phyloP scores from a whole-genome alignment of 2,329 filamentous ascomycete species.

The Domatiomyces catenatus region DNA sequence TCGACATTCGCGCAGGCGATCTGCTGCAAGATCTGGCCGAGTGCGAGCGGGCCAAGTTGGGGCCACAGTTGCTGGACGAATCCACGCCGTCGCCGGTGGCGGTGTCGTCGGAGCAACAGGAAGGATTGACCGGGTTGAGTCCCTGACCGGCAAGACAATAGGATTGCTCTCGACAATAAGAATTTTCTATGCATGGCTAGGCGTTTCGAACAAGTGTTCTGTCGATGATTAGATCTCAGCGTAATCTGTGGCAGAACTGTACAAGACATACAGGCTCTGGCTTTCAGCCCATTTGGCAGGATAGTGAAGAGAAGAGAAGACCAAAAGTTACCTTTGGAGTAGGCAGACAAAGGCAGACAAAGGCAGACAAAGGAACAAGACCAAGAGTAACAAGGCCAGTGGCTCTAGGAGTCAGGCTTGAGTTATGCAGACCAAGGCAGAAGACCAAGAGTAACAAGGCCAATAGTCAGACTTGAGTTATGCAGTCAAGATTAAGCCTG shows the following conservation, averaged over 20 bases:
- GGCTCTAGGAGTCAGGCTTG: too few relatives aligned
- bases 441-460: too few relatives aligned
- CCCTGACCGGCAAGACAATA: not conserved
- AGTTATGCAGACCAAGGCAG: too few relatives aligned
- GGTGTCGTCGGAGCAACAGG: not conserved
- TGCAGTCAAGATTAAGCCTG: too few relatives aligned
- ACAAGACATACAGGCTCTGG: not conserved
- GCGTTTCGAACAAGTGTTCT: not conserved
- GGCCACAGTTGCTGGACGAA: too few relatives aligned
- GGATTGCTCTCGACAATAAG: not conserved
- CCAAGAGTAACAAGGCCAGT: too few relatives aligned
- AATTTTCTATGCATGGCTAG: not conserved
- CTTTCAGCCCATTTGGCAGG: too few relatives aligned
- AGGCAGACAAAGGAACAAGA: too few relatives aligned
- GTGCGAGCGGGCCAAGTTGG: slow-evolving; percentile 13
- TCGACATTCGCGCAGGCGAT: slow-evolving; percentile 38
- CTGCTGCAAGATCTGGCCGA: slow-evolving; percentile 30
- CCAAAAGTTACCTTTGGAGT: too few relatives aligned
- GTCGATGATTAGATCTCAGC: not conserved
- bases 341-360: too few relatives aligned
- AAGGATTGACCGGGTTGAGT: not conserved
- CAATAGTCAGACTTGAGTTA: too few relatives aligned
- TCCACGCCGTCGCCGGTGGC: not conserved
- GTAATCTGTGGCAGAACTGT: not conserved
- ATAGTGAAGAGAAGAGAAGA: too few relatives aligned